Evolutionary conservation across 345 rosid species (phyloP).

Genomic region (Linum usitatissimum): DNA sequence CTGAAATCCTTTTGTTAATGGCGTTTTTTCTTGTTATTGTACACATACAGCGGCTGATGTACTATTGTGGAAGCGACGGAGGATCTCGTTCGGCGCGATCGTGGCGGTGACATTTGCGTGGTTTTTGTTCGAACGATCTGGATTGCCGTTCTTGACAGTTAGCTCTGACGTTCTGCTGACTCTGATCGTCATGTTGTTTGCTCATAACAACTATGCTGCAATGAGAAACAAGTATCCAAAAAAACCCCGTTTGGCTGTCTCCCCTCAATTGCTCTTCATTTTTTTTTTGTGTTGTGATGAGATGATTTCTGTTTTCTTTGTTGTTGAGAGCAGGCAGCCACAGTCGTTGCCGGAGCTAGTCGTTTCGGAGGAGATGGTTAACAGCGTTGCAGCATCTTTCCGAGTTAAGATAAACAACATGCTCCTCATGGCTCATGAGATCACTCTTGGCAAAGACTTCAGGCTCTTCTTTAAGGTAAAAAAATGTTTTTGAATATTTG

Average conservation of each 20-base stretch:
- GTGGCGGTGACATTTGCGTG: slow-evolving; percentile 76
- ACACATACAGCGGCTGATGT: slow-evolving; percentile 53
- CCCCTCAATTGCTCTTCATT: neutral
- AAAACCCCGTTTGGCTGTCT: neutral
- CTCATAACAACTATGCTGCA: slow-evolving; percentile 50
- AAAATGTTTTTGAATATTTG: too few species aligned
- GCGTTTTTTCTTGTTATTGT: neutral
- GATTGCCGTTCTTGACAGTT: slow-evolving; percentile 66
- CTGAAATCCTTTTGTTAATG: neutral
- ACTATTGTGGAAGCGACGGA: slow-evolving; percentile 61
- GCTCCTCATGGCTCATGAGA: slow-evolving; percentile 84
- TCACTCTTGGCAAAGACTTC: slow-evolving; percentile 75
- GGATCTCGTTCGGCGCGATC: slow-evolving; percentile 50
- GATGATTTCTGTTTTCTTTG: neutral
- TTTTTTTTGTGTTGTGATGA: neutral
- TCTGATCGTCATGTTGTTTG: slow-evolving; percentile 39
- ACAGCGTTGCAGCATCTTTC: slow-evolving; percentile 63
- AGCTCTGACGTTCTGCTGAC: slow-evolving; percentile 72
- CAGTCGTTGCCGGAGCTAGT: slow-evolving; percentile 64
- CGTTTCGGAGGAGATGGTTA: slow-evolving; percentile 81
- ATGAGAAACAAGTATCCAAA: slow-evolving; percentile 40
- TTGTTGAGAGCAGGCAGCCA: slow-evolving; percentile 26
- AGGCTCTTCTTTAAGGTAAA: slow-evolving; percentile 63
- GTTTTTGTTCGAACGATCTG: slow-evolving; percentile 67
- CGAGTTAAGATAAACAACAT: slow-evolving; percentile 62